Evolutionary conservation across 176 grass and related monocot species (phyloP), one percentile per base, ranked within the genome.

Genomic region (Musa schizocarpa): DNA sequence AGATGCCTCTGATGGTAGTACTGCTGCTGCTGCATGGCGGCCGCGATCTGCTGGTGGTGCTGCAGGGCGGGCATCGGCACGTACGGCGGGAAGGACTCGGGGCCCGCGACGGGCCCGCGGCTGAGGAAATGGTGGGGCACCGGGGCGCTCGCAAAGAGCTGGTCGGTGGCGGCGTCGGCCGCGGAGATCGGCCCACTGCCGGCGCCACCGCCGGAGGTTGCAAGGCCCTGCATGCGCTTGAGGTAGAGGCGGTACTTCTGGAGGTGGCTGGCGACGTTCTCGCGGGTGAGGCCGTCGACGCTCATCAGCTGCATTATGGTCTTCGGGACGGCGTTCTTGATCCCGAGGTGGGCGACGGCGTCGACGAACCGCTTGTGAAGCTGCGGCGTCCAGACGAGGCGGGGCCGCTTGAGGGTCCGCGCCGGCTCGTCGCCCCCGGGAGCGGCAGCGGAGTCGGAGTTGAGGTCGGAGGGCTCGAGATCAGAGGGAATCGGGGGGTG

Each of bases 271-370:
- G 73, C 73, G 26, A 74, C 72, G 72, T 74, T 74, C 72, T 74
- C 72, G 52, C 72, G 72, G 23, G 72, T 74, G 23, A 74, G 73
- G 16, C 73, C 73, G 73, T 75, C 73, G 25, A 75, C 73, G 73
- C 73, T 75, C 73, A 75, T 75, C 73, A 75, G 55, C 73, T 74
- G 72, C 72, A 74, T 74, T 74, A 74, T 74, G 72, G 72, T 74
- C 72, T 74, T 74, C 23, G 72, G 72, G 52, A 74, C 72, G 52
- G 72, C 72, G 72, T 74, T 74, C 72, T 74, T 74, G 53, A 74
- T 74, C 3, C 72, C 72, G 51, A 74, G 72, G 52, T 74, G 72
- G 72, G 52, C 72, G 20, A 74, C 72, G 20, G 73, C 73, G 54
- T 75, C 73, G 13, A 75, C 73, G 24, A 75, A 75, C 22, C 72